Conservation (phyloP, 148 eudicot genomes). For the Vaccinium vitisidaea region DNA sequence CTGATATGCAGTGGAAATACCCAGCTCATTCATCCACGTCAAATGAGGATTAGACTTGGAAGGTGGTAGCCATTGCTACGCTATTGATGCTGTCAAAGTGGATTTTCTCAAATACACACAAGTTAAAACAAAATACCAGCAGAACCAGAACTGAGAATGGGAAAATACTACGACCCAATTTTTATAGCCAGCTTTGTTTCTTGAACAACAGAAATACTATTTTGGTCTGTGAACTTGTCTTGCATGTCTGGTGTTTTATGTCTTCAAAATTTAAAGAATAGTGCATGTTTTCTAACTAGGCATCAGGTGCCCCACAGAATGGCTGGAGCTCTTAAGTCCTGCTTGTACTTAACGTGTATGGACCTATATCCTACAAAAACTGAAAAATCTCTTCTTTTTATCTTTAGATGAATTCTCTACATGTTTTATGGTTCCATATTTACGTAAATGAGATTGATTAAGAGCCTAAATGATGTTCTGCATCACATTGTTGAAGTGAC, state of each 20-base stretch:
- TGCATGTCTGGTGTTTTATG: background rate
- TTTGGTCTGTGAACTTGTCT: background rate
- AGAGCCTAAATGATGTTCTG: too few species aligned
- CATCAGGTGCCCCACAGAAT: too few species aligned
- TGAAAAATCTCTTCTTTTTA: too few species aligned
- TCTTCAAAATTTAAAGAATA: too few species aligned
- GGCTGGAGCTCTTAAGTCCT: too few species aligned
- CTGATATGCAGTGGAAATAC: conserved; percentile 62
- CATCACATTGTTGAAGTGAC: too few species aligned
- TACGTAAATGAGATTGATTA: too few species aligned
- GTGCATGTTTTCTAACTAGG: too few species aligned
- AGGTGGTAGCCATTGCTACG: background rate
- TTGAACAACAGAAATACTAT: background rate
- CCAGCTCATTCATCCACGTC: conserved; percentile 63
- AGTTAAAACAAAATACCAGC: background rate
- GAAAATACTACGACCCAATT: background rate
- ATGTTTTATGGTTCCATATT: too few species aligned
- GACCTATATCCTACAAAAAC: too few species aligned
- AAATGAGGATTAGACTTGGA: conserved; percentile 33
- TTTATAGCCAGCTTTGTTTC: background rate
- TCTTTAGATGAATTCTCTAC: too few species aligned
- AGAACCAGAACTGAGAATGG: background rate
- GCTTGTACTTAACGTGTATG: too few species aligned
- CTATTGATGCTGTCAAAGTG: background rate
- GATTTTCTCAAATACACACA: background rate